These are phyloP conservation scores for Talaromyces ruber DNA, from an alignment of 495 filamentous ascomycete species.

Conservation along the genomic window DNA sequence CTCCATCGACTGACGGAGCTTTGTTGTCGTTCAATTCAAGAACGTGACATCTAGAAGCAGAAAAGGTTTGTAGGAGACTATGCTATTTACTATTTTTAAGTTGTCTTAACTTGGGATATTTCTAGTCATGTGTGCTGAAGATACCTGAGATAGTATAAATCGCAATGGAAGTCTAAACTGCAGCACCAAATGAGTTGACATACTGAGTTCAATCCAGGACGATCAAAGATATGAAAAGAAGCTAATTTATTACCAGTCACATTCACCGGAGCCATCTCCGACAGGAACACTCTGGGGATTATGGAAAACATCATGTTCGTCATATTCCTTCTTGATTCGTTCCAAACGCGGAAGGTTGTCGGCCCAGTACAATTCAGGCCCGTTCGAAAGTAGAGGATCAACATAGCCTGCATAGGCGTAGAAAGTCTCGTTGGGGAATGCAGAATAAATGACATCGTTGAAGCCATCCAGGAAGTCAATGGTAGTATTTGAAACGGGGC, in stretches of 20 bases:
- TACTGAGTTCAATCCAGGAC: not conserved
- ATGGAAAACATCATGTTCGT: slow-evolving; percentile 53
- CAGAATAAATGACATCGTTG: slow-evolving; percentile 22
- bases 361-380: slow-evolving; percentile 46
- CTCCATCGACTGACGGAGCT: not conserved
- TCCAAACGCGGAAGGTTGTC: slow-evolving; percentile 41
- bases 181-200: not conserved
- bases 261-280: not conserved
- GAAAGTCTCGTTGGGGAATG: slow-evolving; percentile 17
- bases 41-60: not conserved
- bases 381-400: slow-evolving; percentile 46
- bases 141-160: not conserved
- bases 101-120: not conserved
- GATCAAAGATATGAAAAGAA: not conserved
- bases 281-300: slow-evolving; percentile 49
- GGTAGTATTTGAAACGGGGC: slow-evolving; percentile 25
- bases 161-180: not conserved
- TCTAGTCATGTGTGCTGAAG: not conserved
- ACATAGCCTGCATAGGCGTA: slow-evolving; percentile 64
- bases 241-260: not conserved
- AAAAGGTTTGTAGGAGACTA: not conserved
- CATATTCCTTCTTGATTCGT: slow-evolving; percentile 43
- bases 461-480: slow-evolving; percentile 34
- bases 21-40: not conserved
- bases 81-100: not conserved